Evolutionary conservation across 2,329 filamentous ascomycete species (phyloP), one percentile per base, ranked within the genome.

Genomic region (Fusarium ambrosium): DNA sequence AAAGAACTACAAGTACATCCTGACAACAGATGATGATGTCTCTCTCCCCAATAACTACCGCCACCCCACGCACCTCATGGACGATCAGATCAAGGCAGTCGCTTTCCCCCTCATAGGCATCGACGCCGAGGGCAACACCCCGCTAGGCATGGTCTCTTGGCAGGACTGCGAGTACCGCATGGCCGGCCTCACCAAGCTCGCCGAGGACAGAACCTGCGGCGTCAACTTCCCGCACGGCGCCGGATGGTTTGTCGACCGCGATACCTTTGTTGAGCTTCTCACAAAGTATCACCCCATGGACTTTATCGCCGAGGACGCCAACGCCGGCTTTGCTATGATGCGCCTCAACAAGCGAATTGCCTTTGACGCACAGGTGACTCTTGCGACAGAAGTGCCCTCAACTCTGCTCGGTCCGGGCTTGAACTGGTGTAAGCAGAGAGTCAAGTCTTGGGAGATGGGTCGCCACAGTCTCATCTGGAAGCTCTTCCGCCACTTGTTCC

Each of bases 391-490:
- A 16, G 67, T 69, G 2, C 67, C 67, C 5, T 62, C 37, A 10
- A 65, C 62, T 16, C 58, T 74, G 1, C 51, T 74, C 10, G 72
- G 72, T 1, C 68, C 72, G 3, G 71, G 68, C 0, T 2, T 74
- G n/a, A 74, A 73, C 41, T 74, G 71, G 72, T 74, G 66, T 62
- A 74, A 74, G 29, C 72, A 74, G 41, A 55, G 72, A n/a, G 60
- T 74, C 62, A 71, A 66, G 62, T 74, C 72, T 3, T 74, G 72
- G 72, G 71, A 74, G 20, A 74, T 74, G 64, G 71, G 72, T 16
- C 62, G 72, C 0, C 72, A 74, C 63, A 73, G 64, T 41, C 53
- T 69, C 1, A 68, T 68, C 9, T 63, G 64, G 64, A 69, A 68
- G 55, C 37, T 69, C 11, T 32, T 48, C 2, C 64, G 64, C 4